Base-by-base conservation (phyloP, 176 grass and related monocot species). In the Carex kokanica region DNA sequence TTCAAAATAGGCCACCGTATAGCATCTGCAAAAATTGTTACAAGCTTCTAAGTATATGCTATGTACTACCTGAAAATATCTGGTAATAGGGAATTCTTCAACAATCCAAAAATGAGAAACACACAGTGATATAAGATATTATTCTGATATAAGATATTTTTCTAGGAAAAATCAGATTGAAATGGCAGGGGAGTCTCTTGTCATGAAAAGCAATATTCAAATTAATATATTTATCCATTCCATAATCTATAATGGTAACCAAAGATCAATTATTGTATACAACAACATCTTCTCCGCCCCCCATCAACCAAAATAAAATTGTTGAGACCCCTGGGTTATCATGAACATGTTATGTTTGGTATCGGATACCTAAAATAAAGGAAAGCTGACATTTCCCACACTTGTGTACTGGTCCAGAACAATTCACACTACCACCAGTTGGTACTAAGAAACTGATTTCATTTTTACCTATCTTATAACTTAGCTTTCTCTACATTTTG, bases 1-100 rank as follows among this genome's bases (percentile, higher is more conserved):
- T 84, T 97, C 90, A 40, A 97, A 81, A 84, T 97, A 97, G 32
- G 94, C 94, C 78, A 90, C 90, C 8, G 84, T 86, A 63, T 94
- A 97, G 56, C 94, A 97, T 90, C 94, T 97, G 68, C 56, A 89
- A 18, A 36, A 88, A 88, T 60, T 79, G 18, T 54, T 54, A 53
- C 72, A 75, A 74, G 1, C 43, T 75, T 53, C 23, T 75, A 17
- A 54, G 21, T 54, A 68, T 40, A 8, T 68, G 32, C 6, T 53
- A 29, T 54, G 38, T 54, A 75, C 15, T 13, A 75, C 12, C 14
- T 31, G 23, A 74, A 74, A 70, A 51, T 23, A 53, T 52, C 12
- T 27, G 43, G 17, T 16, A 25, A 5, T 53, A 25, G n/a, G 13
- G 14, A 53, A 29, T 54, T 27, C 21, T 53, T 54, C 13, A 25